Evolutionary conservation across 176 grass and related monocot genomes (phyloP), one percentile per base, ranked within the genome.

Genomic region (Saccharum officinarum): DNA sequence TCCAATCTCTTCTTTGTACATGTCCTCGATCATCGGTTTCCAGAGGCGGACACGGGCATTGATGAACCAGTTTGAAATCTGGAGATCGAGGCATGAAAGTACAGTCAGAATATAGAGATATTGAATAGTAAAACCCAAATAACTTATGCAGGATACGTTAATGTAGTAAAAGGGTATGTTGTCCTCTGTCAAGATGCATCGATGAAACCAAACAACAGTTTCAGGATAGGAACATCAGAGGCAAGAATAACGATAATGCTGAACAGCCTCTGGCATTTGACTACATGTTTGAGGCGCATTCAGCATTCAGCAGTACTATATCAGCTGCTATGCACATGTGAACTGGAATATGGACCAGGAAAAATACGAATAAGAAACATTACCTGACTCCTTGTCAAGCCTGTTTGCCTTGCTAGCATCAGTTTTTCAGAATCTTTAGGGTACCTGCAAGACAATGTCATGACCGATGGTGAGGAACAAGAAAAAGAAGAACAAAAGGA

Each of bases 11-110:
- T 99, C 97, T 86, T 94, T 99, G 75, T 99, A 88, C 97, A 99
- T 99, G 84, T 99, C 97, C 83, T 99, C 97, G 30, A 99, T 99
- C 97, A 99, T 99, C 1, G 97, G 97, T 67, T 99, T 99, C 97
- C 97, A 99, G 75, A 99, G 93, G 10, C 97, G 90, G 42, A 99
- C 97, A 70, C 97, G 93, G 0, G 97, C 97, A 55, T 99, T 99
- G 81, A 99, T 99, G 84, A 99, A 99, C 97, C 97, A 99, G 82
- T 99, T 99, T 44, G 97, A 99, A 74, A 99, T 95, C 97, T 99
- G 83, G 82, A 85, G 26, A 28, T 28, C 28, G 28, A 71, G 61
- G 3, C 78, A 71, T 64, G 52, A n/a, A 40, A 46, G 36, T 7
- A 74, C 1, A 40, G 39, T 74, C 76, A 83, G 15, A 39, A 40